Evolutionary conservation across 495 filamentous ascomycete species (phyloP).

Genomic region (Xylaria longipes): DNA sequence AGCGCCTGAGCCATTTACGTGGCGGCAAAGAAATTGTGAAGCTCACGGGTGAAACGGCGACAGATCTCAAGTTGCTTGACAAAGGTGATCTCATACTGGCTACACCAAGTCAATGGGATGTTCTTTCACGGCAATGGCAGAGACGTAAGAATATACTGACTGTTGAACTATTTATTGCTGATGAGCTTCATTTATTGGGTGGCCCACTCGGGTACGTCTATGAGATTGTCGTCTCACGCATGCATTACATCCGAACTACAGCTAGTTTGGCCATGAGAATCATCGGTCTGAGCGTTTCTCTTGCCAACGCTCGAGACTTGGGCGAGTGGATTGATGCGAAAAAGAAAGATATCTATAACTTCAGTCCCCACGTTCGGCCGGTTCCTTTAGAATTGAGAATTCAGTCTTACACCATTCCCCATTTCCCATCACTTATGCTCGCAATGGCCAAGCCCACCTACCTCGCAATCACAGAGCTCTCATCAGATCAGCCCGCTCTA

Average conservation of each 20-base stretch:
- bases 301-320: slow-evolving; percentile 91
- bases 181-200: slow-evolving; percentile 96
- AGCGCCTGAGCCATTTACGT: slow-evolving; percentile 70
- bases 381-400: slow-evolving; percentile 93
- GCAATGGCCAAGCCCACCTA: slow-evolving; percentile 97
- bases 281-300: slow-evolving; percentile 87
- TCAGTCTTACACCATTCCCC: slow-evolving; percentile 93
- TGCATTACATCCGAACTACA: slow-evolving; percentile 95
- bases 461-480: slow-evolving; percentile 80
- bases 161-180: slow-evolving; percentile 90
- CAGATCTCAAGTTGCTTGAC: slow-evolving; percentile 89
- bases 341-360: slow-evolving; percentile 98
- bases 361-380: slow-evolving; percentile 88
- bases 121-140: slow-evolving; percentile 94
- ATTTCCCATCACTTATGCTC: slow-evolving; percentile 97
- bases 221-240: slow-evolving; percentile 93
- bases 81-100: slow-evolving; percentile 90
- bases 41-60: slow-evolving; percentile 90
- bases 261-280: slow-evolving; percentile 85
- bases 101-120: slow-evolving; percentile 93
- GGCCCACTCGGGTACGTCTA: slow-evolving; percentile 89
- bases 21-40: slow-evolving; percentile 94
- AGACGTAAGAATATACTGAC: slow-evolving; percentile 92
- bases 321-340: slow-evolving; percentile 99
- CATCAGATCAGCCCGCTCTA: slow-evolving; percentile 85